Base-by-base conservation (phyloP, 345 rosid genomes). In the Eucalyptus marginata region DNA sequence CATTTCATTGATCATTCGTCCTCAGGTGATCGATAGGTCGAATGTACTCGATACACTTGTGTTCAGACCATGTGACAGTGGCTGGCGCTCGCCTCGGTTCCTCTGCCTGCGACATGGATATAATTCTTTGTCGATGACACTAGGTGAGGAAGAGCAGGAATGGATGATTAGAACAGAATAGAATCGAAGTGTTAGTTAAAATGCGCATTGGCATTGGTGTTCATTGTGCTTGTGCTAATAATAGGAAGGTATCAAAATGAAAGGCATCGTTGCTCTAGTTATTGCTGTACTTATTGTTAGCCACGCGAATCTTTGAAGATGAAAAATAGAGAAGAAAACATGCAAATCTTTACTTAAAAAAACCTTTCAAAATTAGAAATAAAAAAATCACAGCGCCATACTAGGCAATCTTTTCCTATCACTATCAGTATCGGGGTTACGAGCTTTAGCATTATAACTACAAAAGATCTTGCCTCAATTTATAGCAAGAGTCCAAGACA, bases 351-450 rank as follows among this genome's bases (percentile, higher is more conserved):
- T 56, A 56, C 62, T 2, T 56, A 10, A 22, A 22, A 54, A 56
- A 22, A 4, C 5, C 0, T 10, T 52, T 2, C 25, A 18, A 52
- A 52, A 18, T 52, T 52, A 52, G 25, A 52, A 52, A 52, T 3
- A 52, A 29, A 56, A 56, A 56, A 56, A 56, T 22, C 12, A 22
- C 6, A 1, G 13, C 4, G 1, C 6, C 29, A 4, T 10, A 24
- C 5, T 24, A 56, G 6, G 29, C 62, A 24, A 22, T 56, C 3
- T 56, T 22, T 56, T 56, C 29, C 62, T 56, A 4, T 56, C 62
- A 56, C 1, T 24, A 56, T 56, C 3, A 0, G 1, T 56, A 9
- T 56, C 1, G 0, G 62, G 24, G 13, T 56, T 56, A 56, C 1
- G 3, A 56, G 27, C 5, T 56, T 4, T 1, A 1, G 13, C 4